Conservation (phyloP, 2,329 filamentous ascomycete genomes). For the Colletotrichum acutatum region DNA sequence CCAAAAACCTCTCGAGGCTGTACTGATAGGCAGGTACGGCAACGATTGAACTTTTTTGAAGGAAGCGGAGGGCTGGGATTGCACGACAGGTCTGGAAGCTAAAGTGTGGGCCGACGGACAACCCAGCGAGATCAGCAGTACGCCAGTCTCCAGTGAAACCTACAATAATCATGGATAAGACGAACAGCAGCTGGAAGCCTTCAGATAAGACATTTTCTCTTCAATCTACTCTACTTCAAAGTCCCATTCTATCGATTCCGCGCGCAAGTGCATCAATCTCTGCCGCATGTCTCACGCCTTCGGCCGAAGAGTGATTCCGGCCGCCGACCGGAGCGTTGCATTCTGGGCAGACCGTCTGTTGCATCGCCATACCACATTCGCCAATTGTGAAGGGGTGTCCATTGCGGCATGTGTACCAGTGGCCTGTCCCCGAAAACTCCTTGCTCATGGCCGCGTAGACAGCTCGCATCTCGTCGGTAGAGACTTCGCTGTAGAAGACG, state of each 20-base stretch:
- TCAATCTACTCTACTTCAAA: background rate
- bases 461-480: constrained; percentile 60
- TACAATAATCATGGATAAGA: too few species aligned
- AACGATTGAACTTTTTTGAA: too few species aligned
- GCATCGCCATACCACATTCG: constrained; percentile 75
- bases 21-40: too few species aligned
- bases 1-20: too few species aligned
- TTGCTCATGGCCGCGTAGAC: constrained; percentile 62
- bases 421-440: constrained; percentile 63
- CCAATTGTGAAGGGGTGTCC: constrained; percentile 72
- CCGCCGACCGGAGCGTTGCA: constrained; percentile 70
- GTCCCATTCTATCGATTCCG: background rate
- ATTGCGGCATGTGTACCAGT: constrained; percentile 71
- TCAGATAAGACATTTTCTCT: too few species aligned
- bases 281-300: constrained; percentile 61
- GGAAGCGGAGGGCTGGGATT: too few species aligned
- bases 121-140: too few species aligned
- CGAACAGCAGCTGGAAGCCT: background rate
- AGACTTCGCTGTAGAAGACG: constrained; percentile 60
- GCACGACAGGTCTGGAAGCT: too few species aligned
- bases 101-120: too few species aligned
- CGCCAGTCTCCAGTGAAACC: too few species aligned
- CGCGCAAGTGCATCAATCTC: constrained; percentile 57
- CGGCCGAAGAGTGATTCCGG: constrained; percentile 56
- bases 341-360: constrained; percentile 70